Base-by-base conservation (phyloP, 2,329 filamentous ascomycete species). In the Triangularia verruculosa region DNA sequence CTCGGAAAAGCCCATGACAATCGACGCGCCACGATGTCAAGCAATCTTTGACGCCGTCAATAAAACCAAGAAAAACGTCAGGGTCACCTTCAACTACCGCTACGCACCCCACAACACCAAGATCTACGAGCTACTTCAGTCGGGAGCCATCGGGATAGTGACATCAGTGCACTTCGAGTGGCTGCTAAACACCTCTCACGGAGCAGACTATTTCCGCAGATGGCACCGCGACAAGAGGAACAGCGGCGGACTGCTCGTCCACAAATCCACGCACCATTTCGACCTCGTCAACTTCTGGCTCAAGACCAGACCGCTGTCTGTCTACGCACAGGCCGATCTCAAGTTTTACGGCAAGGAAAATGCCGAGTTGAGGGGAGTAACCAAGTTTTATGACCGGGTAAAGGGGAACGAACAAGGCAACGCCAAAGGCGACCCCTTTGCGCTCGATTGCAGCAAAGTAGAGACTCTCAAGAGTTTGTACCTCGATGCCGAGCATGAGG, bases 1-100 rank as follows among this genome's bases (percentile, higher is more conserved):
- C n/a, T 87, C 83, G 0, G 85, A 88, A 70, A 88, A 88, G 72
- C 86, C 85, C 4, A 87, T 88, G 85, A 88, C 86, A 0, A 83
- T 87, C 68, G 84, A 88, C 69, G 82, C 78, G 0, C 77, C 79
- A 1, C 79, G 83, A 2, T 86, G 83, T 72, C 76, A 74, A 6
- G 77, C 79, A 57, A 87, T 88, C 63, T 79, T 86, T 66, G 77
- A 79, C 66, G 81, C 83, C 12, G 84, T 84, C 15, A 78, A 82
- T 58, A 75, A 79, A 17, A 84, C 82, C 0, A 76, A 77, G 2
- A 73, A 74, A 12, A 77, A 79, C 43, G 78, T 87, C 3, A 79
- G 85, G 15, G 85, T 88, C 0, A 83, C 83, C 0, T 88, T 88
- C 78, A 88, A 88, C 74, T 88, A 88, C 74, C 82, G 85, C 22